These are phyloP conservation scores for Claviceps pusilla DNA, from an alignment of 2,329 filamentous ascomycete species.

Conservation along the genomic window DNA sequence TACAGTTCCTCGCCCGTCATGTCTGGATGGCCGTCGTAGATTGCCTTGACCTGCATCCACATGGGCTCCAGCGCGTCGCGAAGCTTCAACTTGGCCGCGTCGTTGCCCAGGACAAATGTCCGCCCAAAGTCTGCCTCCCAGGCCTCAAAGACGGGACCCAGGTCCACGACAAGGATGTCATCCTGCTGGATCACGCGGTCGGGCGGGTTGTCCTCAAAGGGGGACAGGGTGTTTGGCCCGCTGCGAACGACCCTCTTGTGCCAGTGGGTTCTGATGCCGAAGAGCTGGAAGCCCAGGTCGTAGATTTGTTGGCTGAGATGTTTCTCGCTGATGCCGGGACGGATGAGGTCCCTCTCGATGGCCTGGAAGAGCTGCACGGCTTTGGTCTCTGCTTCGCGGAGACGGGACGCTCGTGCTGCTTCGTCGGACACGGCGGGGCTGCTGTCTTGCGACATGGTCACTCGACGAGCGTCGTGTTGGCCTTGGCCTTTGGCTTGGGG, in stretches of 20 bases:
- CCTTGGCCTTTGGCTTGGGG: too few species aligned
- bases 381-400: constrained; percentile 31
- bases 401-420: constrained; percentile 7
- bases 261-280: constrained; percentile 33
- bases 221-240: constrained; percentile 32
- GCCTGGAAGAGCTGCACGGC: constrained; percentile 30
- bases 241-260: constrained; percentile 36
- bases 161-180: constrained; percentile 36
- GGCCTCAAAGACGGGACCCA: constrained; percentile 35
- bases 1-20: constrained; percentile 35
- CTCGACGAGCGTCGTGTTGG: too few species aligned
- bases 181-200: constrained; percentile 31
- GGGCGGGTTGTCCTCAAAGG: constrained; percentile 33
- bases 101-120: constrained; percentile 34
- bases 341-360: constrained; percentile 29
- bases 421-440: neutral
- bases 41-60: constrained; percentile 28
- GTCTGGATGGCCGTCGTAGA: constrained; percentile 22
- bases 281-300: constrained; percentile 11
- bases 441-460: neutral
- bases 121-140: constrained; percentile 40
- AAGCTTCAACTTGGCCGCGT: constrained; percentile 28
- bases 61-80: constrained; percentile 31
- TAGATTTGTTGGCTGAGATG: constrained; percentile 32
- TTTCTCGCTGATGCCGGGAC: constrained; percentile 32